Base-by-base conservation (phyloP, 2,329 filamentous ascomycete genomes). In the Beauveria brongniartii region DNA sequence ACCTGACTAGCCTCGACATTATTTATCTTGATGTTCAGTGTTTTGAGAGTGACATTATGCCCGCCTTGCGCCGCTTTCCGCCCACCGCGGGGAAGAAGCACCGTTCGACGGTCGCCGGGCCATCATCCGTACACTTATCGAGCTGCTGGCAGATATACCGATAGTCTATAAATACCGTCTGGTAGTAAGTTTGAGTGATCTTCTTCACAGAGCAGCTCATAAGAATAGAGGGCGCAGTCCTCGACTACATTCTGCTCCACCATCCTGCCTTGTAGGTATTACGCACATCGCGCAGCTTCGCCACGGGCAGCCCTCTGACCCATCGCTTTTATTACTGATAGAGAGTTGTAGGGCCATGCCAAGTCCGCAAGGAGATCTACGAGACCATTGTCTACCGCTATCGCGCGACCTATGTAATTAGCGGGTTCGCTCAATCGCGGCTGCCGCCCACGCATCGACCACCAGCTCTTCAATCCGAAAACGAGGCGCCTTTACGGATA, bases 381-480 rank as follows among this genome's bases (percentile, higher is more conserved):
- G 5, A 28, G 51, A 40, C 51, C 20, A 18, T 46, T 14, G 34
- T 24, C 34, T 37, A 26, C 51, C 26, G 26, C 47, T 30, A 5
- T 30, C 26, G 34, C 34, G 34, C 12, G 34, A 37, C 14, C 34
- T 37, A 37, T 37, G 2, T 16, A 37, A 14, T 5, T 37, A 37
- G 34, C 34, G 34, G 12, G 30, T 34, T 26, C 5, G 51, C 51
- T 54, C 34, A 54, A n/a, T 54, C 51, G 34, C 51, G 51, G 34
- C 6, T 22, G 14, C 3, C 20, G 14, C 34, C 10, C 12, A 53
- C 3, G 16, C 18, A 56, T 24, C 37, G 41, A 10, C 41, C 54
- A 47, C 43, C 20, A 56, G 54, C 54, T 37, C 54, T 40, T 40
- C 7, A 37, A 56, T 10, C 54, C 55, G 55, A 58, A 58, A 58